These are phyloP conservation scores for Vitis riparia DNA, from an alignment of 164 flowering plant species.

Conservation along the genomic window DNA sequence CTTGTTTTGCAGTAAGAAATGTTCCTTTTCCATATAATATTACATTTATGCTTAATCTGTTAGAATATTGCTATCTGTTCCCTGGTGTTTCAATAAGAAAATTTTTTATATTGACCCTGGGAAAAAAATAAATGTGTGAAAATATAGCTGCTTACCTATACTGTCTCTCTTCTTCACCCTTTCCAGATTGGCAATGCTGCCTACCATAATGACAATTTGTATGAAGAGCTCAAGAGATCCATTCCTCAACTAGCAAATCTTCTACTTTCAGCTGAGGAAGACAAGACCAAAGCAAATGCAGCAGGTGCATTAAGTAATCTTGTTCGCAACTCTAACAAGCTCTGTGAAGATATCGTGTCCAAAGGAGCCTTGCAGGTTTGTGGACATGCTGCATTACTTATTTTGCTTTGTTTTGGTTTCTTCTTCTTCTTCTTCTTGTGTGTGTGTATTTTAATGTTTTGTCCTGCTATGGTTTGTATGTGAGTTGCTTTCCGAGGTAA, in stretches of 20 bases:
- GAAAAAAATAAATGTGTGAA: not conserved
- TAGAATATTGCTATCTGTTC: not conserved
- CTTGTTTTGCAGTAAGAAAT: constrained; percentile 89
- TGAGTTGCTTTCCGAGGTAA: too few relatives aligned
- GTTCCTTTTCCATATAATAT: not conserved
- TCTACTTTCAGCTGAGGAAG: constrained; percentile 76
- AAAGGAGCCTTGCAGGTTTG: constrained; percentile 93
- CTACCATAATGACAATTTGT: constrained; percentile 78
- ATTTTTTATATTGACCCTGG: too few relatives aligned
- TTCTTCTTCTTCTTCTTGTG: not conserved
- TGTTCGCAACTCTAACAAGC: constrained; percentile 85
- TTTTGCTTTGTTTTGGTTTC: not conserved
- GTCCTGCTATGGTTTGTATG: too few relatives aligned
- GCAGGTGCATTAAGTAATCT: constrained; percentile 98
- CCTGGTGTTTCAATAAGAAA: too few relatives aligned
- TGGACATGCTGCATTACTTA: not conserved
- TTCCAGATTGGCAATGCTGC: constrained; percentile 98
- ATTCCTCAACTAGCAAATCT: constrained; percentile 76
- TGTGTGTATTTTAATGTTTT: too few relatives aligned
- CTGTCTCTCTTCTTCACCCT: constrained; percentile 4
- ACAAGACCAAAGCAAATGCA: constrained; percentile 96
- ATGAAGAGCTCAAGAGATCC: constrained; percentile 85
- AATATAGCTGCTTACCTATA: not conserved
- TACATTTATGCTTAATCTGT: not conserved
- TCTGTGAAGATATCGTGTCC: constrained; percentile 83